Conservation (phyloP, 2,329 filamentous ascomycete genomes). For the Trichoderma sp. region DNA sequence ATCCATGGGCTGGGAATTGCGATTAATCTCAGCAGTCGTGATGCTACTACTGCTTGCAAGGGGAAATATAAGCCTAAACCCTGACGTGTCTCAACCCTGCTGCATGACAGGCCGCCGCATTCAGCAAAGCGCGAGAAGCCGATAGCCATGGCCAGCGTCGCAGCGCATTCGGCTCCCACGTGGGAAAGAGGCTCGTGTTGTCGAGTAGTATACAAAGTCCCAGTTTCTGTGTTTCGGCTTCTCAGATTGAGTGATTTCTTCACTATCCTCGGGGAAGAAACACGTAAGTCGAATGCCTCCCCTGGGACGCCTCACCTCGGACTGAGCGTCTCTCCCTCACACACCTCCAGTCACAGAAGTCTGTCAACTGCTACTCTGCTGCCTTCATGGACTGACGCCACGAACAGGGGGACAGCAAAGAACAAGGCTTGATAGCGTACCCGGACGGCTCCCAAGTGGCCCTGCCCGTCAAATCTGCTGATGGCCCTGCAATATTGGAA, state of each 20-base stretch:
- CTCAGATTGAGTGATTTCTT: not conserved
- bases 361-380: not conserved
- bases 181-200: constrained; percentile 7
- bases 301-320: not conserved
- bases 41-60: not conserved
- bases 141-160: constrained; percentile 14
- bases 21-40: not conserved
- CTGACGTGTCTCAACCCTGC: not conserved
- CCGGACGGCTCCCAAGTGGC: not conserved
- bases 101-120: not conserved
- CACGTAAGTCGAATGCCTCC: not conserved
- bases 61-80: constrained; percentile 9
- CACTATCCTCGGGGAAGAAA: not conserved
- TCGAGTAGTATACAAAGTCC: not conserved
- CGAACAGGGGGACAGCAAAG: not conserved
- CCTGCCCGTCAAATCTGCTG: constrained; percentile 12
- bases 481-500: constrained; percentile 21
- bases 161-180: constrained; percentile 19
- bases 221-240: not conserved
- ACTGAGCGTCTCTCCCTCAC: not conserved
- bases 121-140: constrained; percentile 10
- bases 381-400: constrained; percentile 1
- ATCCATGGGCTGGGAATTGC: constrained; percentile 2
- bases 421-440: not conserved
- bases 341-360: not conserved